Percentiles rank a stretch among this genome's conserved stretches.
phyloP scores from a whole-genome alignment of 257 asterid genomes.

The Petunia axillaris region DNA sequence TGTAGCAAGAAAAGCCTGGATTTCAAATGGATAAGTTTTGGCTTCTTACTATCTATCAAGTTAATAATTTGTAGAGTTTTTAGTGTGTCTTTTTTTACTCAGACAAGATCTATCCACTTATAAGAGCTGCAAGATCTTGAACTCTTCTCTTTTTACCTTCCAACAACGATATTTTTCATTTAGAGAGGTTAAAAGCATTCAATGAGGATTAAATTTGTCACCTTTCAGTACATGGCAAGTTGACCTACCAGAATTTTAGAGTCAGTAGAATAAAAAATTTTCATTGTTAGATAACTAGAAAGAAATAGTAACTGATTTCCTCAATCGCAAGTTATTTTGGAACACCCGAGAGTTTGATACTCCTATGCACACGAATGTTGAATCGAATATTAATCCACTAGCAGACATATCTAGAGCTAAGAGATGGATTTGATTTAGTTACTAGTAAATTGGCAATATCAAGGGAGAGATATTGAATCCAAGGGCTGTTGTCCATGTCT shows the following conservation, averaged over 20 bases:
- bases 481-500: neutral
- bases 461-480: neutral
- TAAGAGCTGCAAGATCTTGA: neutral
- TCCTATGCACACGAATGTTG: too few species aligned
- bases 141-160: neutral
- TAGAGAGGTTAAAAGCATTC: neutral
- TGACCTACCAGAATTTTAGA: too few species aligned
- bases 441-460: too few species aligned
- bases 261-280: too few species aligned
- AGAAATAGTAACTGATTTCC: too few species aligned
- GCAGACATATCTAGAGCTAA: too few species aligned
- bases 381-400: too few species aligned
- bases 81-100: too few species aligned
- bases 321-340: too few species aligned
- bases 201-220: neutral
- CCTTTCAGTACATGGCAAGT: neutral
- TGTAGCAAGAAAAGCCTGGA: slow-evolving; percentile 42
- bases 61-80: neutral
- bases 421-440: too few species aligned
- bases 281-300: too few species aligned
- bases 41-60: neutral
- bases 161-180: neutral
- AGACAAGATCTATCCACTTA: neutral
- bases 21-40: slow-evolving; percentile 36
- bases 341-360: too few species aligned